phyloP scores from a whole-genome alignment of 805 yeast genomes.

The Yarrowia hollandica region DNA sequence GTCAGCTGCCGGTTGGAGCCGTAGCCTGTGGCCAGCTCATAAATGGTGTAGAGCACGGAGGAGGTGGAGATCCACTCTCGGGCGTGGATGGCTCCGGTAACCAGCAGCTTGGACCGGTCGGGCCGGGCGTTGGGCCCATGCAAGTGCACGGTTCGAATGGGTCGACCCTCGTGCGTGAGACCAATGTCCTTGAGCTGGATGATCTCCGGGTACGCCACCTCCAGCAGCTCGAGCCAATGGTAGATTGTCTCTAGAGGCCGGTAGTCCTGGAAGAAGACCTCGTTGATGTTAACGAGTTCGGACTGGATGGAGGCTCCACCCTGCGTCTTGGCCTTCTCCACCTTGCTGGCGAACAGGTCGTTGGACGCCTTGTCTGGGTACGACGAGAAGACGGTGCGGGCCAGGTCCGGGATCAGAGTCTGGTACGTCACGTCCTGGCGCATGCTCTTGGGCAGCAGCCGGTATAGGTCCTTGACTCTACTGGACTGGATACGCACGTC shows the following conservation, averaged over 20 bases:
- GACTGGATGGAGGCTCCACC: neutral
- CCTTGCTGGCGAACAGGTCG: neutral
- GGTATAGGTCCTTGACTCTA: constrained; percentile 34
- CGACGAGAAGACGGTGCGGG: constrained; percentile 36
- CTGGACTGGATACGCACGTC: constrained; percentile 35
- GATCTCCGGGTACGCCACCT: constrained; percentile 60
- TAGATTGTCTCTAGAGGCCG: constrained; percentile 67
- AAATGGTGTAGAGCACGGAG: constrained; percentile 59
- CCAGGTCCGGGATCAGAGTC: constrained; percentile 37
- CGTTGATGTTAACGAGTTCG: constrained; percentile 26
- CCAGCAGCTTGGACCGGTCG: constrained; percentile 63
- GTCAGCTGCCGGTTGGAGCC: constrained; percentile 44
- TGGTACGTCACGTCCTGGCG: constrained; percentile 32
- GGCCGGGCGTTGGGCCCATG: constrained; percentile 40
- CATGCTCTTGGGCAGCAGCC: constrained; percentile 35
- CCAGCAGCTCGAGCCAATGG: constrained; percentile 66
- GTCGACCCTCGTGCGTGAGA: constrained; percentile 70
- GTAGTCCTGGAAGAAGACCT: constrained; percentile 66
- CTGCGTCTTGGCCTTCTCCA: neutral
- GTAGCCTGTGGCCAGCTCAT: constrained; percentile 45
- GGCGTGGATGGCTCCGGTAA: constrained; percentile 85
- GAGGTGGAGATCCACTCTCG: constrained; percentile 86
- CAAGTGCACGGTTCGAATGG: constrained; percentile 65
- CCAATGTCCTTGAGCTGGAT: constrained; percentile 71
- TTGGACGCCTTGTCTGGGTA: constrained; percentile 32